A percentile compares a stretch with the other conserved stretches of the same genome.
These are phyloP conservation scores for Pythium coloratum DNA, from an alignment of 352 stramenopile species.

Conservation along the genomic window DNA sequence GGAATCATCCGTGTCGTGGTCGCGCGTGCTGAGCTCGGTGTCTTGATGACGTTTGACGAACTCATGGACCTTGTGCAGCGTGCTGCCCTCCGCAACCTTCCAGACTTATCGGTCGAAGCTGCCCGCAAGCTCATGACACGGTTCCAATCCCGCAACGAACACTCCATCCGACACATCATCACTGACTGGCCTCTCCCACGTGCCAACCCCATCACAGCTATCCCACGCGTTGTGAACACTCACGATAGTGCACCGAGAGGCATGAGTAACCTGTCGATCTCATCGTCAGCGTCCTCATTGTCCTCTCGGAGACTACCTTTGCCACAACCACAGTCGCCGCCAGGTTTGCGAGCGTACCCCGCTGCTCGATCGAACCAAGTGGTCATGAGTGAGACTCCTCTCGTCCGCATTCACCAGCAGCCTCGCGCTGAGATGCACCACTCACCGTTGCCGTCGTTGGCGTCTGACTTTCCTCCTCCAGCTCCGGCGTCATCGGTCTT, in stretches of 20 bases:
- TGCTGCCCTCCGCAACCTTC: conserved; percentile 54
- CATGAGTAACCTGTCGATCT: neutral
- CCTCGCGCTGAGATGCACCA: conserved; percentile 2
- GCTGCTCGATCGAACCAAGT: neutral
- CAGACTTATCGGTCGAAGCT: conserved; percentile 55
- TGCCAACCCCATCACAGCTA: conserved; percentile 18
- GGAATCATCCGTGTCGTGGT: conserved; percentile 70
- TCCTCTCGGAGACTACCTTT: neutral
- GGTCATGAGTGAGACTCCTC: conserved; percentile 7
- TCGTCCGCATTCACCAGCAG: conserved; percentile 7
- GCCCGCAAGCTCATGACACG: conserved; percentile 43
- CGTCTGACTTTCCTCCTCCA: conserved; percentile 13
- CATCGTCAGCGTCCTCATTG: neutral
- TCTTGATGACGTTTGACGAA: conserved; percentile 71
- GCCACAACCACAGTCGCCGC: conserved; percentile 3
- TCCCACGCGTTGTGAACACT: conserved; percentile 20
- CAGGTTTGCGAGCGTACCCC: conserved; percentile 5
- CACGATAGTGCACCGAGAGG: neutral
- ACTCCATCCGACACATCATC: conserved; percentile 64
- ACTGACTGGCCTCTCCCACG: conserved; percentile 51
- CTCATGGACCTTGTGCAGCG: conserved; percentile 64
- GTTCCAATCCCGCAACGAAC: conserved; percentile 63
- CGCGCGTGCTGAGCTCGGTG: conserved; percentile 62
- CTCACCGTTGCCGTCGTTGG: conserved; percentile 13
- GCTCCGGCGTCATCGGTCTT: conserved; percentile 17